These are phyloP conservation scores for Tetrapyrgos nigripes DNA, from an alignment of 1,284 basidiomycete species.

Conservation along the genomic window DNA sequence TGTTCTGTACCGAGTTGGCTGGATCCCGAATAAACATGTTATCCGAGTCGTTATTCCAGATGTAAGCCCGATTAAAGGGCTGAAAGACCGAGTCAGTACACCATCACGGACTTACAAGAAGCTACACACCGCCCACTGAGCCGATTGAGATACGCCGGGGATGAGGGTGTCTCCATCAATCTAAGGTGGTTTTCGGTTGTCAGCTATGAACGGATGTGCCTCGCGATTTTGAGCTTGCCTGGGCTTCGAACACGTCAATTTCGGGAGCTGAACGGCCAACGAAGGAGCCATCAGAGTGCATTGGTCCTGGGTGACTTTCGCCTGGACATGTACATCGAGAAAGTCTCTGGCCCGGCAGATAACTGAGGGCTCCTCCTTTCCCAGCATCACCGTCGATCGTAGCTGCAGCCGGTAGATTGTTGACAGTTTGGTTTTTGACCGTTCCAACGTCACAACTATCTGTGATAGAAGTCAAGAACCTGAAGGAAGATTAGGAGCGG, in stretches of 20 bases:
- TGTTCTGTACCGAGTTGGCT: conserved; percentile 50
- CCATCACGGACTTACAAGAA: neutral
- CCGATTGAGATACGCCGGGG: conserved; percentile 56
- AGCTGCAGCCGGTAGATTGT: conserved; percentile 34
- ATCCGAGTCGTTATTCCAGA: conserved; percentile 50
- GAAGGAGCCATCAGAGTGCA: conserved; percentile 47
- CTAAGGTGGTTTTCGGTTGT: conserved; percentile 22
- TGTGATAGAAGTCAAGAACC: conserved; percentile 1
- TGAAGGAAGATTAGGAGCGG: neutral
- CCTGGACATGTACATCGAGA: conserved; percentile 67
- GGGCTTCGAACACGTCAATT: conserved; percentile 66
- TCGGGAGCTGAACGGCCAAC: conserved; percentile 68
- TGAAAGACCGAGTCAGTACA: conserved; percentile 29
- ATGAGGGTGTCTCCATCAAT: conserved; percentile 40
- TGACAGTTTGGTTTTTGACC: conserved; percentile 56
- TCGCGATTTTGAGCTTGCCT: conserved; percentile 12
- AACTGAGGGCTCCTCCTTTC: conserved; percentile 38
- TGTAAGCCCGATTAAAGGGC: conserved; percentile 52
- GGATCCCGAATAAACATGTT: conserved; percentile 52
- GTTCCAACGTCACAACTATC: conserved; percentile 55
- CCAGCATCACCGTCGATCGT: conserved; percentile 43
- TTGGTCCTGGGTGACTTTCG: conserved; percentile 67
- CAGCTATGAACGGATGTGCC: neutral
- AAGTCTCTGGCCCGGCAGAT: conserved; percentile 66
- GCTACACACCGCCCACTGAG: conserved; percentile 54